Evolutionary conservation across 2,329 filamentous ascomycete genomes (phyloP).

Genomic region (Macroventuria anomochaeta): DNA sequence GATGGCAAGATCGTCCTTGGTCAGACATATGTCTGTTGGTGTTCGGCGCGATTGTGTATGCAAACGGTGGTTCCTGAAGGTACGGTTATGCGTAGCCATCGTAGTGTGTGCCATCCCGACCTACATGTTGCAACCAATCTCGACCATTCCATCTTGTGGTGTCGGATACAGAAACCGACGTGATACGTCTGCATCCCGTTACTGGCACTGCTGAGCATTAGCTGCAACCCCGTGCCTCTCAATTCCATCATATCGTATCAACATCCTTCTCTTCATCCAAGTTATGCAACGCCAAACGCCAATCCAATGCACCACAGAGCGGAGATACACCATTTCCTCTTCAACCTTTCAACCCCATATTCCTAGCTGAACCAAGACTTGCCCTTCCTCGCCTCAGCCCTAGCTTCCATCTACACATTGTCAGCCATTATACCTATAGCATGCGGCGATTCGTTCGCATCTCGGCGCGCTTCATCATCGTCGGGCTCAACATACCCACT

Average conservation of each 20-base stretch:
- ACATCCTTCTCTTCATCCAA: constrained; percentile 3
- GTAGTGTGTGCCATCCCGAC: too few species aligned
- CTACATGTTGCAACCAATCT: too few species aligned
- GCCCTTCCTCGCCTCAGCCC: constrained; percentile 31
- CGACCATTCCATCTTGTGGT: too few species aligned
- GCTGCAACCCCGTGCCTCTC: too few species aligned
- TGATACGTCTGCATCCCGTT: too few species aligned
- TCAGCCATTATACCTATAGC: constrained; percentile 3
- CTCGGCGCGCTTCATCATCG: neutral
- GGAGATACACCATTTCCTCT: neutral
- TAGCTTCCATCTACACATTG: constrained; percentile 25
- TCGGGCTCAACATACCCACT: constrained; percentile 71
- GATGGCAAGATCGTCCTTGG: too few species aligned
- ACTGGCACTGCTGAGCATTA: too few species aligned
- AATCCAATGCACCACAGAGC: constrained; percentile 8
- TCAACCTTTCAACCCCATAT: neutral
- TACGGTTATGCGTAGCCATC: too few species aligned
- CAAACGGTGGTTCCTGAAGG: too few species aligned
- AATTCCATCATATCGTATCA: neutral
- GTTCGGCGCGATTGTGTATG: too few species aligned
- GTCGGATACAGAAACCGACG: too few species aligned
- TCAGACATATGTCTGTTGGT: too few species aligned
- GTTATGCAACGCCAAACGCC: constrained; percentile 10
- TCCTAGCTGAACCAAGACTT: constrained; percentile 32
- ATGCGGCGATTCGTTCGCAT: neutral